Conservation (phyloP, 129 eudicot species). For the Escallonia rubra region DNA sequence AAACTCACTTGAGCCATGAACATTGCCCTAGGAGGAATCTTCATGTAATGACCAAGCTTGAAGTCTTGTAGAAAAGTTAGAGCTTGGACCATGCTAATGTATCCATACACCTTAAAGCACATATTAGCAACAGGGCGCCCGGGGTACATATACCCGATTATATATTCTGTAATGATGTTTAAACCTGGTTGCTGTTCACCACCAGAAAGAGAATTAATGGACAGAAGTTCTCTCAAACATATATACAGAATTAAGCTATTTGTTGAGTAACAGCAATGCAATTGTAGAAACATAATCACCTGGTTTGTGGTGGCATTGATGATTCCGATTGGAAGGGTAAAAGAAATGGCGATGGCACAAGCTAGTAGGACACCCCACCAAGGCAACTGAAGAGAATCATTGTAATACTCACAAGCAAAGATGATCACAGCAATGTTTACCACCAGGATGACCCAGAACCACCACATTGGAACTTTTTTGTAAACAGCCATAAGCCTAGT, state of each 20-base stretch:
- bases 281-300: slow-evolving; percentile 26
- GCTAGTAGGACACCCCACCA: slow-evolving; percentile 75
- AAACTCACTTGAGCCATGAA: slow-evolving; percentile 54
- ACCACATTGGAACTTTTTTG: slow-evolving; percentile 67
- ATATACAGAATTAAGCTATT: not conserved
- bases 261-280: not conserved
- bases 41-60: slow-evolving; percentile 78
- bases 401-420: slow-evolving; percentile 29
- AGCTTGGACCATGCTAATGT: slow-evolving; percentile 65
- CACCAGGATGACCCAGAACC: slow-evolving; percentile 43
- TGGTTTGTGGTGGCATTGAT: slow-evolving; percentile 76
- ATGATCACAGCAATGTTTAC: slow-evolving; percentile 36
- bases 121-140: slow-evolving; percentile 71
- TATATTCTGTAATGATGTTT: slow-evolving; percentile 61
- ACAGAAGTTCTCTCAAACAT: not conserved
- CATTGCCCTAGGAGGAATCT: slow-evolving; percentile 84
- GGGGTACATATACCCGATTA: slow-evolving; percentile 56
- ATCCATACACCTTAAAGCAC: slow-evolving; percentile 67
- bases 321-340: slow-evolving; percentile 69
- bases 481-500: slow-evolving; percentile 58
- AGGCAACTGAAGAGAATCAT: slow-evolving; percentile 50
- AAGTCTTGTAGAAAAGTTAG: slow-evolving; percentile 45
- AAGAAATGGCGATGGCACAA: slow-evolving; percentile 34
- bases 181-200: slow-evolving; percentile 49
- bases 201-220: not conserved